Conservation (phyloP, 83 land plant species). For the Larix sibirica region DNA sequence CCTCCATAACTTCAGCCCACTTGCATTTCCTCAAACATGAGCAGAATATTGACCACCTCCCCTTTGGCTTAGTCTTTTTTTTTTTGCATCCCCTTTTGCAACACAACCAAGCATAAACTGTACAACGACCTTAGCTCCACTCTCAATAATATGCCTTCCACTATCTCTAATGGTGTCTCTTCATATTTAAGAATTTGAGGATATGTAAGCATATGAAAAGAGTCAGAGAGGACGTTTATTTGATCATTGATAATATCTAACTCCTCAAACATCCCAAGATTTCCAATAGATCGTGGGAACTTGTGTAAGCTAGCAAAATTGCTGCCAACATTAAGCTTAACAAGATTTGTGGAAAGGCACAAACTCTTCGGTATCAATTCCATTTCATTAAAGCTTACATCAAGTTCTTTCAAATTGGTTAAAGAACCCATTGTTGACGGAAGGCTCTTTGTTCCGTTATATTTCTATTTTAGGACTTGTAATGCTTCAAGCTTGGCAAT, state of each 20-base stretch:
- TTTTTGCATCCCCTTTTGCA: not conserved
- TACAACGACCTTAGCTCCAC: constrained; percentile 49
- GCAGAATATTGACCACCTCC: not conserved
- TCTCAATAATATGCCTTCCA: constrained; percentile 26
- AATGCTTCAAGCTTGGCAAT: constrained; percentile 37
- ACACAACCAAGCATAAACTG: constrained; percentile 15
- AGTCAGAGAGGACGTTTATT: constrained; percentile 38
- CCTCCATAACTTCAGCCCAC: constrained; percentile 49
- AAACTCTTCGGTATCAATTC: constrained; percentile 51
- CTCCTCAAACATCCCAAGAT: constrained; percentile 43
- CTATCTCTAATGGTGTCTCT: constrained; percentile 34
- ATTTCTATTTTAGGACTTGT: constrained; percentile 30
- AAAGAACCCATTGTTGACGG: constrained; percentile 49
- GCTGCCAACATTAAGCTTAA: constrained; percentile 43
- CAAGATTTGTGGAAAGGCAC: constrained; percentile 37
- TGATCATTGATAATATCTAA: constrained; percentile 45
- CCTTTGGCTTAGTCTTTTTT: constrained; percentile 8
- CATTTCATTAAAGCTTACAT: constrained; percentile 43
- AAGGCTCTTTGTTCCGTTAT: constrained; percentile 34
- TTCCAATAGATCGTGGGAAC: constrained; percentile 46
- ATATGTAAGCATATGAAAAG: constrained; percentile 41
- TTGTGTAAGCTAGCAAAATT: constrained; percentile 36
- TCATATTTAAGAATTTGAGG: constrained; percentile 33
- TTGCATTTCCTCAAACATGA: constrained; percentile 1
- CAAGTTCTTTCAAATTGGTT: constrained; percentile 38